Percentiles rank a stretch among this genome's conserved stretches.
phyloP scores from a whole-genome alignment of 2,329 filamentous ascomycete genomes.

The Cercospora zeina region DNA sequence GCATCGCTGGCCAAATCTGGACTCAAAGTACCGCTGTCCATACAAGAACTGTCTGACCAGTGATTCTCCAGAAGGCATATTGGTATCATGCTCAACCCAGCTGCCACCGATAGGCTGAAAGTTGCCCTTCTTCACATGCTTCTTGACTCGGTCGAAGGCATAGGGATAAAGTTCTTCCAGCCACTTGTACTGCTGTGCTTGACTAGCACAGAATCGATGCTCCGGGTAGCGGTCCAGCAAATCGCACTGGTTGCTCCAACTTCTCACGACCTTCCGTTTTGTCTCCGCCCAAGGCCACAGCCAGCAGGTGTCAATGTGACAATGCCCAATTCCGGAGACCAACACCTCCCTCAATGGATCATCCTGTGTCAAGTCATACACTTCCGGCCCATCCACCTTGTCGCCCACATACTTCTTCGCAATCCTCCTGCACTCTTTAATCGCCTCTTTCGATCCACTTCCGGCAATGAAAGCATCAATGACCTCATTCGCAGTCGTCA shows the following conservation, averaged over 20 bases:
- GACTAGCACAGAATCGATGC: constrained; percentile 86
- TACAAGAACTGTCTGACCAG: constrained; percentile 93
- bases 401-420: constrained; percentile 80
- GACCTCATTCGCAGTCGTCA: constrained; percentile 80
- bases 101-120: constrained; percentile 96
- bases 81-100: constrained; percentile 99
- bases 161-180: constrained; percentile 84
- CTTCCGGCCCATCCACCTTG: constrained; percentile 75
- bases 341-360: constrained; percentile 60
- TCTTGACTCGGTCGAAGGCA: constrained; percentile 85
- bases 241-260: constrained; percentile 95
- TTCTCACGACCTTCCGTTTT: constrained; percentile 91
- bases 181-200: constrained; percentile 98
- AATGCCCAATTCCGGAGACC: constrained; percentile 89
- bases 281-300: constrained; percentile 98
- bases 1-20: constrained; percentile 83
- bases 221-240: constrained; percentile 94
- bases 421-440: constrained; percentile 77
- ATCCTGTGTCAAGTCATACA: constrained; percentile 65
- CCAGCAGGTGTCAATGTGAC: constrained; percentile 98
- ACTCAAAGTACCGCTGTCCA: constrained; percentile 92
- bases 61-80: constrained; percentile 93
- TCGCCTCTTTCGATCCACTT: constrained; percentile 68
- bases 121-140: constrained; percentile 82
- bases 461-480: constrained; percentile 87